Conservation (phyloP, 148 eudicot genomes). For the Persicaria tinctoria region DNA sequence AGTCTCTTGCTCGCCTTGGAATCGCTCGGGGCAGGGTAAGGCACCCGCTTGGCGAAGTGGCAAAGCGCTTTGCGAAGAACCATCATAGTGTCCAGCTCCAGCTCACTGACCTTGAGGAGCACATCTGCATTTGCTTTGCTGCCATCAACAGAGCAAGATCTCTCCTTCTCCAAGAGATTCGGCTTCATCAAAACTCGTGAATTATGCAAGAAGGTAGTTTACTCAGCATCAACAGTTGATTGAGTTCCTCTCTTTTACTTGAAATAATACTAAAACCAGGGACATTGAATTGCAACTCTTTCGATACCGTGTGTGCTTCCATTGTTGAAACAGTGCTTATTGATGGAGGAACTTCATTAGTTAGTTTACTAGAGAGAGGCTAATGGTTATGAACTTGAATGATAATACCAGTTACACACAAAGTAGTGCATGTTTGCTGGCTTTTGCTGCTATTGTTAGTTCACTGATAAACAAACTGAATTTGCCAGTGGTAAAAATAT, state of each 20-base stretch:
- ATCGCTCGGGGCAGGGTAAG: constrained; percentile 61
- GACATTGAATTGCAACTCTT: background rate
- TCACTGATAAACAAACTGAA: no score
- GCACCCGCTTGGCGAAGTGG: constrained; percentile 53
- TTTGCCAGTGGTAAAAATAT: no score
- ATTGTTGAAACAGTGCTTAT: no score
- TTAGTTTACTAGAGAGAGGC: no score
- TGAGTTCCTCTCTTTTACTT: background rate
- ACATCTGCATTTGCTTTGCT: constrained; percentile 63
- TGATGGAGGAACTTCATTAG: no score
- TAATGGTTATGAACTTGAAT: no score
- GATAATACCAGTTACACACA: no score
- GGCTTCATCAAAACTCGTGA: constrained; percentile 24
- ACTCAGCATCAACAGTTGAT: background rate
- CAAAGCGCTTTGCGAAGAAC: constrained; percentile 55
- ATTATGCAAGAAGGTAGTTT: background rate
- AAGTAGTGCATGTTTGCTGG: no score
- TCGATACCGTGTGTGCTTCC: no score
- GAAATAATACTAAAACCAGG: no score
- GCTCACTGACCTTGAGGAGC: constrained; percentile 67
- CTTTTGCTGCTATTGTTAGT: no score
- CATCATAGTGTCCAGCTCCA: constrained; percentile 37
- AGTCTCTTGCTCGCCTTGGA: constrained; percentile 49
- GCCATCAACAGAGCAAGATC: constrained; percentile 72
- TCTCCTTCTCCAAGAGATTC: constrained; percentile 50